A percentile compares a stretch with the other conserved stretches of the same genome.
Evolutionary conservation across 2,329 filamentous ascomycete genomes (phyloP).

Genomic region (Thelonectria discophora): DNA sequence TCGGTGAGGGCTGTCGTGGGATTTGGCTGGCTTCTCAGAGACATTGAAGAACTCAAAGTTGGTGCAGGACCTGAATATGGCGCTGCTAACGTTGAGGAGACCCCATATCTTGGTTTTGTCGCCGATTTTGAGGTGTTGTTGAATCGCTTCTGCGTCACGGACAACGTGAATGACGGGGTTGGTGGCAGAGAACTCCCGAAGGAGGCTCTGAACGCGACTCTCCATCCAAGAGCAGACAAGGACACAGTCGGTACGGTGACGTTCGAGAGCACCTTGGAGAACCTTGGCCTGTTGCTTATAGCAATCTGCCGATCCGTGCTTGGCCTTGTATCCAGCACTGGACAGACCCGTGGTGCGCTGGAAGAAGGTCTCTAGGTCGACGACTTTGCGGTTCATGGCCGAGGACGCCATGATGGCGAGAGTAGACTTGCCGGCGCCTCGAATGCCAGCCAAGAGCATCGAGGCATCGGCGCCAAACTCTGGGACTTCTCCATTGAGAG

Average conservation of each 20-base stretch:
- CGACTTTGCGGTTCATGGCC: constrained; percentile 71
- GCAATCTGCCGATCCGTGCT: constrained; percentile 69
- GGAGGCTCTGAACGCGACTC: constrained; percentile 65
- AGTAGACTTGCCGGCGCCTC: constrained; percentile 79
- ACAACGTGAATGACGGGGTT: constrained; percentile 77
- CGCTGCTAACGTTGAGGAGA: constrained; percentile 64
- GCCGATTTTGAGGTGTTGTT: constrained; percentile 66
- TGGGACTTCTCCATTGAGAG: constrained; percentile 42
- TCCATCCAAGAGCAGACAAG: constrained; percentile 80
- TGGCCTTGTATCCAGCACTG: constrained; percentile 69
- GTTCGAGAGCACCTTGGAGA: constrained; percentile 65
- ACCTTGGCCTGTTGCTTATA: constrained; percentile 70
- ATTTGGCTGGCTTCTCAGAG: constrained; percentile 60
- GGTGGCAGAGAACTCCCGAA: constrained; percentile 68
- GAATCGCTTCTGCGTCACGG: constrained; percentile 71
- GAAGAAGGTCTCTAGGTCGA: constrained; percentile 76
- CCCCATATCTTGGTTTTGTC: constrained; percentile 65
- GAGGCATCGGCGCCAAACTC: constrained; percentile 70
- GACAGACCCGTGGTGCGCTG: constrained; percentile 69
- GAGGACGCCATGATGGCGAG: constrained; percentile 79
- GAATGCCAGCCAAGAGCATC: constrained; percentile 76
- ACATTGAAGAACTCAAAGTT: constrained; percentile 83
- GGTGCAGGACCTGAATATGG: constrained; percentile 71
- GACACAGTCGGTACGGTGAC: constrained; percentile 68
- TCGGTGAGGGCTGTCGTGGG: constrained; percentile 13